Evolutionary conservation across 2,329 filamentous ascomycete genomes (phyloP).

Genomic region (Botryotinia calthae): DNA sequence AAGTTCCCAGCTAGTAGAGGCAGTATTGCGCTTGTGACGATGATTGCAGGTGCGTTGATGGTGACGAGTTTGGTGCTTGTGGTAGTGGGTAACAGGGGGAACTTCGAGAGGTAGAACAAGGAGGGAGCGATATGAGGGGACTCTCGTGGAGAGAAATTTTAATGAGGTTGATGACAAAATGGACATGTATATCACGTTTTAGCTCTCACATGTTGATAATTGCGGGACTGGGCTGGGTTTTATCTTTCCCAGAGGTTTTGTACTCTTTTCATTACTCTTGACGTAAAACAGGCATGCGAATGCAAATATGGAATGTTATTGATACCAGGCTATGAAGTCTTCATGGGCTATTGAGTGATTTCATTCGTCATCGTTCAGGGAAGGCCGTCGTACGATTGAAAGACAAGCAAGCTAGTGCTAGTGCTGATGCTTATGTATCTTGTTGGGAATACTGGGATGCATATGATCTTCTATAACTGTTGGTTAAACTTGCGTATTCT

Average conservation of each 20-base stretch:
- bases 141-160: not conserved
- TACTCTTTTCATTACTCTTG: not conserved
- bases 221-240: not conserved
- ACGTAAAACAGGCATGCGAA: not conserved
- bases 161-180: not conserved
- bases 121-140: not conserved
- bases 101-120: not conserved
- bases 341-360: not conserved
- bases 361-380: not conserved
- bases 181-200: not conserved
- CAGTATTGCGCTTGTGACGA: conserved; percentile 67
- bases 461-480: not conserved
- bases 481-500: no score
- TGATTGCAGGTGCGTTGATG: conserved; percentile 63
- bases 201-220: not conserved
- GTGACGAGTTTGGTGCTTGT: conserved; percentile 58
- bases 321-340: not conserved
- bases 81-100: conserved; percentile 43
- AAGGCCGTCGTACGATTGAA: not conserved
- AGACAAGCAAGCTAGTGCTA: not conserved
- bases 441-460: not conserved
- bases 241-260: not conserved
- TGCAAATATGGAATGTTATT: not conserved
- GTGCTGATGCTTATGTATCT: not conserved
- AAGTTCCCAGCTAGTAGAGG: conserved; percentile 79